These are phyloP conservation scores for Cryomyces minteri DNA, from an alignment of 495 filamentous ascomycete genomes.

Conservation along the genomic window DNA sequence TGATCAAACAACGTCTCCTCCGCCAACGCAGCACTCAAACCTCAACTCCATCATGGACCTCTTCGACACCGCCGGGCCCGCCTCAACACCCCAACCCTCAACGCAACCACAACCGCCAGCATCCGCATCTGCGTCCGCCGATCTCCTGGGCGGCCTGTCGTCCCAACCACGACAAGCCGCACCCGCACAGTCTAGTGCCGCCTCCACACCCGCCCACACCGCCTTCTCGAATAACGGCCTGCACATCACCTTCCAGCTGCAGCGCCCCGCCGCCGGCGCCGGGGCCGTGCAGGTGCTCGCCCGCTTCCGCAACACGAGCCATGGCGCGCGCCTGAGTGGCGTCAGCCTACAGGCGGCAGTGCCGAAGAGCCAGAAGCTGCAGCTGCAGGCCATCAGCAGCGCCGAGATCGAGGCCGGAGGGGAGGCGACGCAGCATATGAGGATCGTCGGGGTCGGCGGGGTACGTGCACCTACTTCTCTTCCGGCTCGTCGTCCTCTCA, in stretches of 20 bases:
- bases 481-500: too few species aligned
- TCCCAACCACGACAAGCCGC: slow-evolving; percentile 30
- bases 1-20: slow-evolving; percentile 31
- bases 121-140: slow-evolving; percentile 25
- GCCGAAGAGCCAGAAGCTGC: slow-evolving; percentile 83
- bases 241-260: slow-evolving; percentile 57
- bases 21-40: slow-evolving; percentile 32
- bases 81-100: slow-evolving; percentile 9
- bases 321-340: slow-evolving; percentile 39
- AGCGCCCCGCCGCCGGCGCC: slow-evolving; percentile 37
- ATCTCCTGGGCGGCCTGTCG: slow-evolving; percentile 24
- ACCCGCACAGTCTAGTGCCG: slow-evolving; percentile 15
- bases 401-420: slow-evolving; percentile 54
- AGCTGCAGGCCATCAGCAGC: slow-evolving; percentile 71
- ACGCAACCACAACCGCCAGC: slow-evolving; percentile 9
- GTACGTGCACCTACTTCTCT: slow-evolving; percentile 37
- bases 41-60: slow-evolving; percentile 78
- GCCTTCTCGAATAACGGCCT: slow-evolving; percentile 80
- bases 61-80: slow-evolving; percentile 32
- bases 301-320: slow-evolving; percentile 61
- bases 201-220: slow-evolving; percentile 29
- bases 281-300: slow-evolving; percentile 60
- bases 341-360: slow-evolving; percentile 86
- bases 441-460: slow-evolving; percentile 62
- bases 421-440: slow-evolving; percentile 79